Evolutionary conservation across 345 rosid species (phyloP), one percentile per base, ranked within the genome.

Genomic region (Aquilaria malaccensis): DNA sequence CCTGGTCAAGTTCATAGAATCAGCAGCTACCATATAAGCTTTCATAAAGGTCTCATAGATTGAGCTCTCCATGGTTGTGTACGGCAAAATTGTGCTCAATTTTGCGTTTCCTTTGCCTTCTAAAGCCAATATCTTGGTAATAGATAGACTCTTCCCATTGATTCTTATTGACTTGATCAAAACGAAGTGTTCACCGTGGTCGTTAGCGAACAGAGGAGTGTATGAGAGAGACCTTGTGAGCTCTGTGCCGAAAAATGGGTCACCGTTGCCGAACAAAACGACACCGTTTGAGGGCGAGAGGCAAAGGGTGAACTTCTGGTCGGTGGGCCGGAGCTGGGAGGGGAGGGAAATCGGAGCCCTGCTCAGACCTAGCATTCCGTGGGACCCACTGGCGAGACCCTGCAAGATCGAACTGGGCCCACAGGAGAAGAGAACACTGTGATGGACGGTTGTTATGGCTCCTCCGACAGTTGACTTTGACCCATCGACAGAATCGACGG

Each of bases 301-400:
- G 69, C 90, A 89, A 33, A 82, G 30, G 3, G 74, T 64, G 30
- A 87, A 78, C 14, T 79, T 76, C 58, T 79, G 76, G 6, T 78
- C 64, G 61, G 82, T 75, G 12, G 86, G 70, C 62, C 77, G 76
- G 13, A 90, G 72, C 64, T 88, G 96, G 0, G 89, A 79, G 2
- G 88, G 81, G 11, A 81, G 67, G 2, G 87, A 75, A 55, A 83
- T 69, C 12, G 76, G 79, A 59, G 75, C 75, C 63, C 63, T 83
- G 56, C 96, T 90, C 1, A 85, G 68, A 43, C 98, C 98, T 52
- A 83, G n/a, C 63, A 80, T 65, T 11, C 92, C 96, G 11, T 52
- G 70, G 37, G 80, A 78, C 2, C 77, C 86, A 14, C 61, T 63
- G 2, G 92, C 76, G 7, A 90, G 74, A 32, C 88, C 91, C 13